phyloP scores from a whole-genome alignment of 1,284 basidiomycete species.

The Chalciporus sp. region DNA sequence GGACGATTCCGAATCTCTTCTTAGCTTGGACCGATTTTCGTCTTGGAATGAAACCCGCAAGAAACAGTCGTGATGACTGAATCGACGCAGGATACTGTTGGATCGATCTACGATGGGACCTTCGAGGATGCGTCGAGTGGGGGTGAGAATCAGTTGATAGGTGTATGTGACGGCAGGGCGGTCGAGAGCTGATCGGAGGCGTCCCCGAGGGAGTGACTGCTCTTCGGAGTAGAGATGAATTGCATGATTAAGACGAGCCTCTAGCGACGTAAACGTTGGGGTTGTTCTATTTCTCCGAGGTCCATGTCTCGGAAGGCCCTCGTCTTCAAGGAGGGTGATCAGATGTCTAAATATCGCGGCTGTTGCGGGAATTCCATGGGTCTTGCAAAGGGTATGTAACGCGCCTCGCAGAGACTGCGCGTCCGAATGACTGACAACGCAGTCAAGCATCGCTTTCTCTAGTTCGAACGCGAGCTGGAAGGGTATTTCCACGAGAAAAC shows the following conservation, averaged over 20 bases:
- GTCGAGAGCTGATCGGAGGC: constrained; percentile 23
- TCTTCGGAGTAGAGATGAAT: constrained; percentile 28
- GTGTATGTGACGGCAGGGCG: constrained; percentile 32
- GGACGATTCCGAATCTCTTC: constrained; percentile 50
- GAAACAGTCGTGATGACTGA: constrained; percentile 53
- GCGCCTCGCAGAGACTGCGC: constrained; percentile 21
- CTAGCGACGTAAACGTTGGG: constrained; percentile 12
- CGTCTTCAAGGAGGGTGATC: constrained; percentile 26
- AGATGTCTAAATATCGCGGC: constrained; percentile 38
- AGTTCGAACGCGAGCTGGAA: constrained; percentile 43
- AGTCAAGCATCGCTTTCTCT: constrained; percentile 39
- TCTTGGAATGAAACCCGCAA: constrained; percentile 68
- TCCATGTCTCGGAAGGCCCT: background rate
- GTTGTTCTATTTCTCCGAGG: background rate
- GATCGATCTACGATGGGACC: constrained; percentile 63
- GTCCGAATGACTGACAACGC: constrained; percentile 28
- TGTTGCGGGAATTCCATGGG: constrained; percentile 14
- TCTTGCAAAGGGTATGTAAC: constrained; percentile 24
- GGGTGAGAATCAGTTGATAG: constrained; percentile 54
- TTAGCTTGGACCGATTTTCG: constrained; percentile 53
- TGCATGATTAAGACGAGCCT: constrained; percentile 25
- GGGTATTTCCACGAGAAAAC: constrained; percentile 29
- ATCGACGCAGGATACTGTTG: constrained; percentile 58
- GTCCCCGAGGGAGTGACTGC: constrained; percentile 22
- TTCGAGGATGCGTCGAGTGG: constrained; percentile 46